A percentile compares a stretch with the other conserved stretches of the same genome.
phyloP scores from a whole-genome alignment of 768 basidiomycete species.

The Mycena rosella region DNA sequence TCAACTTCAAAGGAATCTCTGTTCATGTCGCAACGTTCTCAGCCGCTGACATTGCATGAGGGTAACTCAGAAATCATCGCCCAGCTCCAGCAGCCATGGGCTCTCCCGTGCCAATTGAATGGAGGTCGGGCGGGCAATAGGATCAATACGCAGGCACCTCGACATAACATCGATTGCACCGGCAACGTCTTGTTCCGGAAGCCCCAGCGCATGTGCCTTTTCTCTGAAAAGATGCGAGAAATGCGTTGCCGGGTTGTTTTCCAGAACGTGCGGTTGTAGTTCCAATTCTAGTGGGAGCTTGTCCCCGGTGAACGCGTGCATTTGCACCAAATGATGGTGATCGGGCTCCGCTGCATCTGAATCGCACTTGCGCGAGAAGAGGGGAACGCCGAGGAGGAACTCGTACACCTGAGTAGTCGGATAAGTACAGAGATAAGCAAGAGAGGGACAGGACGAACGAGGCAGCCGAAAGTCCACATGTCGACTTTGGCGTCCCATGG shows the following conservation, averaged over 20 bases:
- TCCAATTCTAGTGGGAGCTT: neutral
- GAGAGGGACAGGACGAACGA: constrained; percentile 25
- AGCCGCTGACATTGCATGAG: too few species aligned
- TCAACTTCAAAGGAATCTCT: too few species aligned
- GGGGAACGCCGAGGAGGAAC: constrained; percentile 15
- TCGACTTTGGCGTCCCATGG: constrained; percentile 33
- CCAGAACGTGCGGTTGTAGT: neutral
- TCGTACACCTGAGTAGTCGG: constrained; percentile 23
- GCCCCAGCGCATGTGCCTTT: constrained; percentile 1
- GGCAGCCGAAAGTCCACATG: constrained; percentile 38
- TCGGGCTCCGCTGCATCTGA: neutral
- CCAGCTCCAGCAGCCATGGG: constrained; percentile 19
- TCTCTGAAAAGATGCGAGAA: constrained; percentile 1
- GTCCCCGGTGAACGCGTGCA: constrained; percentile 14
- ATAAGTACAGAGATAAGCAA: neutral
- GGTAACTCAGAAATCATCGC: constrained; percentile 5
- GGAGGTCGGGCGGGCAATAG: neutral
- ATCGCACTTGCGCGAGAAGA: constrained; percentile 12
- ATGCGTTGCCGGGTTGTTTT: neutral
- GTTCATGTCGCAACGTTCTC: too few species aligned
- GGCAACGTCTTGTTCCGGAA: constrained; percentile 12
- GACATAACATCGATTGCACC: constrained; percentile 14
- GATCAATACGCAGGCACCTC: constrained; percentile 20
- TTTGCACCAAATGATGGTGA: neutral
- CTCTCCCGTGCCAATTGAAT: constrained; percentile 9